A percentile compares a stretch with the other conserved stretches of the same genome.
phyloP scores from a whole-genome alignment of 441 rosid species.

The Populus hybrid region DNA sequence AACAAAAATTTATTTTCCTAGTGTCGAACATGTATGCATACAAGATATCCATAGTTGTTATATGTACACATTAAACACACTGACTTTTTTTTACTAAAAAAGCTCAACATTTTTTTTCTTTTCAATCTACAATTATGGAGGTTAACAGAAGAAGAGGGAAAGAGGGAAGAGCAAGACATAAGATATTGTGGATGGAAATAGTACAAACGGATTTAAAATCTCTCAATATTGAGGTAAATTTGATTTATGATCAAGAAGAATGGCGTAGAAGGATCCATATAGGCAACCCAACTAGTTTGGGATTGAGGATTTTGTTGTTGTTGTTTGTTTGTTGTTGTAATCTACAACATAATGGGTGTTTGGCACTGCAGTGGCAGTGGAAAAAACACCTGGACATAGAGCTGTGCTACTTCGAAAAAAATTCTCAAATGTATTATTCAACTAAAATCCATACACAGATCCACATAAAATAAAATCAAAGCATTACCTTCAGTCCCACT shows the following conservation, averaged over 20 bases:
- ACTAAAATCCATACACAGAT: background rate
- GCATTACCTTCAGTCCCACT: conserved; percentile 51
- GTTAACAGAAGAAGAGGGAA: background rate
- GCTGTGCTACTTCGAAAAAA: background rate
- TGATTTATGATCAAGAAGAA: background rate
- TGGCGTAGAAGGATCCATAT: background rate
- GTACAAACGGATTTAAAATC: too few relatives aligned
- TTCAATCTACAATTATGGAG: background rate
- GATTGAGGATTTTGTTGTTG: background rate
- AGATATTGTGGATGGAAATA: background rate
- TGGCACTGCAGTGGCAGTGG: background rate
- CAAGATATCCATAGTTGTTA: background rate
- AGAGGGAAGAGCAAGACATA: background rate
- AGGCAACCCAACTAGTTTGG: background rate
- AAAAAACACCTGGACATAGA: background rate
- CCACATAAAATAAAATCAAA: background rate
- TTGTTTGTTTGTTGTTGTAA: background rate
- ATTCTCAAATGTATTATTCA: background rate
- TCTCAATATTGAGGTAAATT: too few relatives aligned
- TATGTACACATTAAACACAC: background rate
- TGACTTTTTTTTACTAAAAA: background rate
- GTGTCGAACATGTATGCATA: background rate
- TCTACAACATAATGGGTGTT: background rate
- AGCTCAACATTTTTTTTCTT: background rate
- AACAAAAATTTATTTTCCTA: background rate